Evolutionary conservation across 75 land plant species (phyloP).

Genomic region (Azolla pinnata): DNA sequence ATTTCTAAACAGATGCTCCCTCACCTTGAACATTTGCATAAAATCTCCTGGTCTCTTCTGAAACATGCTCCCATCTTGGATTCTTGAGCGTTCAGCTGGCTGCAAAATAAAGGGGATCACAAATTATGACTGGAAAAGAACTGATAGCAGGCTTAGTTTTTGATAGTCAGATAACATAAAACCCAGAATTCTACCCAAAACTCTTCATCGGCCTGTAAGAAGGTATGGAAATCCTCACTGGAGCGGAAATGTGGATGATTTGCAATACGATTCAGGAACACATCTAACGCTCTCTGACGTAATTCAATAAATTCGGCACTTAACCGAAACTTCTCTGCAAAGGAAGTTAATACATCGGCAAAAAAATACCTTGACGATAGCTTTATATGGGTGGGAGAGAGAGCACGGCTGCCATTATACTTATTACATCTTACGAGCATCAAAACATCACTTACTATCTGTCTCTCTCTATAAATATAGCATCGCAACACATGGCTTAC

Average conservation of each 20-base stretch:
- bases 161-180: too few species aligned
- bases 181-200: conserved; percentile 32
- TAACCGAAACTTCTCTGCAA: conserved; percentile 85
- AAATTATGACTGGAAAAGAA: too few species aligned
- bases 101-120: too few species aligned
- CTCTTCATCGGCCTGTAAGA: conserved; percentile 93
- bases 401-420: too few species aligned
- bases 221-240: conserved; percentile 80
- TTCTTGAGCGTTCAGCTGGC: conserved; percentile 76
- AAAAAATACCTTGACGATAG: too few species aligned
- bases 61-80: conserved; percentile 62
- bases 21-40: conserved; percentile 91
- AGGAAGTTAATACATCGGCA: neutral
- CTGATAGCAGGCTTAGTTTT: too few species aligned
- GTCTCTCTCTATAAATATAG: too few species aligned
- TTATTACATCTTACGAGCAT: too few species aligned
- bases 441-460: too few species aligned
- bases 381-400: too few species aligned
- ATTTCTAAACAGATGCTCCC: too few species aligned
- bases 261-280: conserved; percentile 78
- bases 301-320: conserved; percentile 95
- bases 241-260: conserved; percentile 64
- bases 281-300: conserved; percentile 73
- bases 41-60: conserved; percentile 88
- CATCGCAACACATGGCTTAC: too few species aligned